Percentiles rank a stretch among this genome's conserved stretches.
These are phyloP conservation scores for Rhododendron kiyosumense DNA, from an alignment of 148 eudicot species.

Conservation along the genomic window DNA sequence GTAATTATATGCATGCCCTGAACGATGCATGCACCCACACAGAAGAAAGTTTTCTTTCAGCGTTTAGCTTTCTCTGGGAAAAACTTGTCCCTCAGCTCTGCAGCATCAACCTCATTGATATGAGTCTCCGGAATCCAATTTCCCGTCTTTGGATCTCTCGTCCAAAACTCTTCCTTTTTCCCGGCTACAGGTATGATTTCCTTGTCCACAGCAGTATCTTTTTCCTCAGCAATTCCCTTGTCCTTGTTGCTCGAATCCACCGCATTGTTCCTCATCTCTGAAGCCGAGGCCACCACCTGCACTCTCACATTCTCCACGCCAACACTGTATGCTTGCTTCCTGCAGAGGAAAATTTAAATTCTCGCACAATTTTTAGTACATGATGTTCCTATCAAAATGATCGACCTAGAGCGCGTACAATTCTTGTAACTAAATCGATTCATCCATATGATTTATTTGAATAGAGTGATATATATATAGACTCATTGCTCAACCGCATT, in stretches of 20 bases:
- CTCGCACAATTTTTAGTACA: background rate
- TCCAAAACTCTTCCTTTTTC: slow-evolving; percentile 14
- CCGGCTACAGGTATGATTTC: background rate
- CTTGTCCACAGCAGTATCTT: background rate
- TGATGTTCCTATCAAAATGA: background rate
- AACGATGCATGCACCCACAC: background rate
- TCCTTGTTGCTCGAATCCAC: background rate
- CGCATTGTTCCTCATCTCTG: background rate
- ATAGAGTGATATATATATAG: background rate
- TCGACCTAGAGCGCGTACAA: background rate
- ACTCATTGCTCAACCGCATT: background rate
- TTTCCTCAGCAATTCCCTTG: background rate
- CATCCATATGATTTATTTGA: background rate
- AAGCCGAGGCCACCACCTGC: background rate
- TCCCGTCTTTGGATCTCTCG: slow-evolving; percentile 30
- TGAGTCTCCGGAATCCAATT: slow-evolving; percentile 27
- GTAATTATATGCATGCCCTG: background rate
- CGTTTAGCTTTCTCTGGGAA: slow-evolving; percentile 10
- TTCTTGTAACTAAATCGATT: background rate
- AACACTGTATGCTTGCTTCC: slow-evolving; percentile 8
- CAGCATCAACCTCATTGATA: slow-evolving; percentile 16
- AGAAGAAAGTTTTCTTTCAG: background rate
- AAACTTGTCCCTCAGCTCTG: slow-evolving; percentile 16
- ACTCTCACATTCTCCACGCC: slow-evolving; percentile 10
- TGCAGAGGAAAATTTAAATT: background rate